Conservation (phyloP, 768 basidiomycete species). For the Pisolithus sp. region DNA sequence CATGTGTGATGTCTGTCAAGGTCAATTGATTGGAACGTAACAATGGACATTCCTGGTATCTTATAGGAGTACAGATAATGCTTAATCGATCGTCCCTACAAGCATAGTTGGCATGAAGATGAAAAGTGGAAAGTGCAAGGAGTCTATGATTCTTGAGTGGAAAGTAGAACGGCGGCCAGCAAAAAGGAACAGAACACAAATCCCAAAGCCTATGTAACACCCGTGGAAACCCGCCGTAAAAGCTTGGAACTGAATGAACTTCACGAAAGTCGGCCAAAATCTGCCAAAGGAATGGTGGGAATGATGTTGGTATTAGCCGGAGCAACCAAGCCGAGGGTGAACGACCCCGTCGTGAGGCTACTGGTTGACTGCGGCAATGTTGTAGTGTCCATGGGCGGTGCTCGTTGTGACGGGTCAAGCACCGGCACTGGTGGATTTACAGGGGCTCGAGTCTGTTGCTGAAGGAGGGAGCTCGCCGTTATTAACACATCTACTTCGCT, state of each 20-base stretch:
- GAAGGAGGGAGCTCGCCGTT: constrained; percentile 52
- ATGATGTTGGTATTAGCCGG: constrained; percentile 15
- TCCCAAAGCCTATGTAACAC: constrained; percentile 25
- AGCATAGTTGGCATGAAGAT: constrained; percentile 7
- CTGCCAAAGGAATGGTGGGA: constrained; percentile 20
- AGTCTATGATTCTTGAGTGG: constrained; percentile 24
- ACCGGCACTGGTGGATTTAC: constrained; percentile 20
- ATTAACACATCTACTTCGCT: constrained; percentile 79
- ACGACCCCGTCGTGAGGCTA: constrained; percentile 19
- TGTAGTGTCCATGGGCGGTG: constrained; percentile 22
- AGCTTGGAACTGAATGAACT: not conserved
- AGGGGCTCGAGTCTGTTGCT: constrained; percentile 34
- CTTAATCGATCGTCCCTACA: constrained; percentile 26
- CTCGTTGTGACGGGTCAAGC: constrained; percentile 22
- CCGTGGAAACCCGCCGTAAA: constrained; percentile 4
- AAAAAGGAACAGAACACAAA: constrained; percentile 20
- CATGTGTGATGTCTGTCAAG: constrained; percentile 42
- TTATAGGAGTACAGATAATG: constrained; percentile 31
- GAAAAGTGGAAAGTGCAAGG: constrained; percentile 14
- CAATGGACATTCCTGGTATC: constrained; percentile 21
- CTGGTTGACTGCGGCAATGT: constrained; percentile 32
- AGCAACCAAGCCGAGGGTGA: constrained; percentile 17
- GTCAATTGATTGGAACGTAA: constrained; percentile 23
- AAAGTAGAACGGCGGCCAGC: constrained; percentile 12
- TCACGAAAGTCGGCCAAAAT: constrained; percentile 22